Evolutionary conservation across 176 grass and related monocot species (phyloP).

Genomic region (Zea mays): Zm-B73-REFERENCE-NAM-5.0 NC_050100.1:211699001-211699500

Average conservation of each 20-base stretch:
- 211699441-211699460: constrained; percentile 5
- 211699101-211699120: not conserved
- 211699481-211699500: constrained; percentile 12
- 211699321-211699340: not conserved
- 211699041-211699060: not conserved
- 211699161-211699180: not conserved
- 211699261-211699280: not conserved
- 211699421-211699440: constrained; percentile 18
- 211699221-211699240: not conserved
- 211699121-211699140: constrained; percentile 9
- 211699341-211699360: not conserved
- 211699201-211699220: not conserved
- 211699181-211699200: not conserved
- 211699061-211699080: not conserved
- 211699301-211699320: not conserved
- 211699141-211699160: not conserved
- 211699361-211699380: not conserved
- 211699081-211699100: not conserved
- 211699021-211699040: not conserved
- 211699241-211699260: not conserved
- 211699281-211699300: not conserved
- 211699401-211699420: constrained; percentile 4
- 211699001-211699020: constrained; percentile 18
- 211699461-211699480: constrained; percentile 28
- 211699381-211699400: not conserved